Evolutionary conservation across 2,329 filamentous ascomycete species (phyloP).

Genomic region (Sporothrix pseudoabietina): DNA sequence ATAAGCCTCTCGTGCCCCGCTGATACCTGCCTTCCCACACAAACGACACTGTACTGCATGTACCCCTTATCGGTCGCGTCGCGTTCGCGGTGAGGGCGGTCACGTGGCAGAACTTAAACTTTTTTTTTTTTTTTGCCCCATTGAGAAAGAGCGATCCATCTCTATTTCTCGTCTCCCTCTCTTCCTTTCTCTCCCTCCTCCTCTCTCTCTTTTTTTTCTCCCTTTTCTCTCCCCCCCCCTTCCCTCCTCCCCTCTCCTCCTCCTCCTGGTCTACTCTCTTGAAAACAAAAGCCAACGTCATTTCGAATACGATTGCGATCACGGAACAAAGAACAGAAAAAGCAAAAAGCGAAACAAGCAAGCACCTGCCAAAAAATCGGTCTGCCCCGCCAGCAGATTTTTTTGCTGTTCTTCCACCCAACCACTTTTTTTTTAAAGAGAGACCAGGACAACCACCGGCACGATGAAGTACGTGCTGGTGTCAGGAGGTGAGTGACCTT

Average conservation of each 20-base stretch:
- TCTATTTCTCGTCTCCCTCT: slow-evolving; percentile 21
- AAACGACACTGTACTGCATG: not conserved
- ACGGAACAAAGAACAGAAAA: slow-evolving; percentile 20
- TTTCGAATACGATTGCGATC: not conserved
- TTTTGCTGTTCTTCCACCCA: not conserved
- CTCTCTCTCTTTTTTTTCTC: slow-evolving; percentile 8
- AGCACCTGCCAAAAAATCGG: not conserved
- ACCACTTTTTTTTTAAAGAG: slow-evolving; percentile 17
- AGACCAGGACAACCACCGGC: slow-evolving; percentile 27
- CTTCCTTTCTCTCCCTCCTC: slow-evolving; percentile 11
- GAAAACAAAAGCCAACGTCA: not conserved
- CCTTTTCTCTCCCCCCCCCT: slow-evolving; percentile 19
- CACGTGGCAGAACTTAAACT: not conserved
- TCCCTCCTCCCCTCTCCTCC: slow-evolving; percentile 21
- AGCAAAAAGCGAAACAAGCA: not conserved
- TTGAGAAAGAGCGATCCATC: not conserved
- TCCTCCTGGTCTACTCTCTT: slow-evolving; percentile 25
- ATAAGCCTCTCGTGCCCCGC: not conserved
- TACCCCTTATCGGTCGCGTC: slow-evolving; percentile 17
- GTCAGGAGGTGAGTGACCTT: slow-evolving; percentile 34
- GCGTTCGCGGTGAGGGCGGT: slow-evolving; percentile 1
- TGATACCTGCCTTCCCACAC: not conserved
- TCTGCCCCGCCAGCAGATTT: slow-evolving; percentile 5
- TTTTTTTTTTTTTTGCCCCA: slow-evolving; percentile 16
- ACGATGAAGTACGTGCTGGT: slow-evolving; percentile 38